Base-by-base conservation (phyloP, 495 filamentous ascomycete species). In the Penicillium cinerascens region DNA sequence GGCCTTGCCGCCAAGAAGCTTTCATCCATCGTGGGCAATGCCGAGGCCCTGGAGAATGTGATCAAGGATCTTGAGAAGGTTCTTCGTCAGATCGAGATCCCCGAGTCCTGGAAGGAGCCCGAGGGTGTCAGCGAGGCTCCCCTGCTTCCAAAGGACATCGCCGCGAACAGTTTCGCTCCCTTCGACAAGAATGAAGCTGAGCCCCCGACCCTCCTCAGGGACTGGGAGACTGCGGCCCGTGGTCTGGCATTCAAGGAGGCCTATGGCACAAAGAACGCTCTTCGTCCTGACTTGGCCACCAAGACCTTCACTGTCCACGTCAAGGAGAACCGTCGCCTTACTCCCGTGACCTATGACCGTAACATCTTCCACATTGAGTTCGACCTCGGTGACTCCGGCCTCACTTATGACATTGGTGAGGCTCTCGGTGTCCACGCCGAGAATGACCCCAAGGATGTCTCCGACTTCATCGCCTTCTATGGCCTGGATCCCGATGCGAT, bases 301-400 rank as follows among this genome's bases (percentile, higher is more conserved):
- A 88, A 96, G 81, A 97, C 92, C 4, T 86, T 79, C 66, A 88
- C 89, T 29, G 84, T 96, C 43, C 84, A 85, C 52, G 93, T 98
- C 67, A 88, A 95, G 76, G 95, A 96, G 74, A 96, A 96, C 72
- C 87, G 92, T 49, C 81, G 93, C 40, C 81, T 98, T 41, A 98
- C 93, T 0, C 93, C 93, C 17, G 60, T 69, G 41, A 86, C 87
- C 10, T 98, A 98, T 68, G 92, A 96, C 67, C 89, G 93, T 27
- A 97, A 98, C 77, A 97, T 98, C 70, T 98, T 98, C 87, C 93
- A 98, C 75, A 97, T 98, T 58, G 93, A 98, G 70, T 98, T 98
- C 64, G 93, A 97, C 67, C 82, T 97, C 17, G 91, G 91, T 43
- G 73, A 84, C 59, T 93, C 91, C 33, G 91, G 91, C 40, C 83